Conservation (phyloP, 2,329 filamentous ascomycete genomes). For the Arthrobotrys sinensis region DNA sequence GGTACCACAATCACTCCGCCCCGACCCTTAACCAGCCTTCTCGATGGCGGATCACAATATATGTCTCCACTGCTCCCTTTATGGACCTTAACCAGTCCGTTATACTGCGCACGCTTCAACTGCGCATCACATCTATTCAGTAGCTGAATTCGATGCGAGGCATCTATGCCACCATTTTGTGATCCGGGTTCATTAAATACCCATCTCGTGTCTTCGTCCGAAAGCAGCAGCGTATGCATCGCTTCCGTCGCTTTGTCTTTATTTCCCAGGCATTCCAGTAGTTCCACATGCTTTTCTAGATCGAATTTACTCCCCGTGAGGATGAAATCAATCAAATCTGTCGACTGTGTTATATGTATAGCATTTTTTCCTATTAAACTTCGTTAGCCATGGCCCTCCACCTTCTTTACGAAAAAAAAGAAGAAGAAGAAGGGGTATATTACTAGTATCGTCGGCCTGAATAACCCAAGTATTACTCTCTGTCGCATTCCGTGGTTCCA, state of each 20-base stretch:
- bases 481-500: too few relatives aligned
- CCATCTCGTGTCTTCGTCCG: not conserved
- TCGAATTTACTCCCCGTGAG: not conserved
- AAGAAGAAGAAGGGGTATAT: too few relatives aligned
- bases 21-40: conserved; percentile 17
- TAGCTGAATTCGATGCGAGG: not conserved
- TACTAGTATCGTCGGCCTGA: too few relatives aligned
- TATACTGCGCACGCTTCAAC: too few relatives aligned
- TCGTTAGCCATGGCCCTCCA: too few relatives aligned
- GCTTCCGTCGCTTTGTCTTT: not conserved
- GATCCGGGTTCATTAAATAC: not conserved
- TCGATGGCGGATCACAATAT: conserved; percentile 22
- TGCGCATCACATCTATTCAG: not conserved
- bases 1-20: not conserved
- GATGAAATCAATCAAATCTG: conserved; percentile 14
- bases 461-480: not conserved
- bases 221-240: not conserved
- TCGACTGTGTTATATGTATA: not conserved
- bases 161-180: not conserved
- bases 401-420: too few relatives aligned
- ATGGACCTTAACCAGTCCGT: too few relatives aligned
- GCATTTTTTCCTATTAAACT: too few relatives aligned
- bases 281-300: conserved; percentile 18
- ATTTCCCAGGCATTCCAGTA: conserved; percentile 15
- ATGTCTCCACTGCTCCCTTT: not conserved